phyloP scores from a whole-genome alignment of 257 asterid species.

The Capsicum baccatum region DNA sequence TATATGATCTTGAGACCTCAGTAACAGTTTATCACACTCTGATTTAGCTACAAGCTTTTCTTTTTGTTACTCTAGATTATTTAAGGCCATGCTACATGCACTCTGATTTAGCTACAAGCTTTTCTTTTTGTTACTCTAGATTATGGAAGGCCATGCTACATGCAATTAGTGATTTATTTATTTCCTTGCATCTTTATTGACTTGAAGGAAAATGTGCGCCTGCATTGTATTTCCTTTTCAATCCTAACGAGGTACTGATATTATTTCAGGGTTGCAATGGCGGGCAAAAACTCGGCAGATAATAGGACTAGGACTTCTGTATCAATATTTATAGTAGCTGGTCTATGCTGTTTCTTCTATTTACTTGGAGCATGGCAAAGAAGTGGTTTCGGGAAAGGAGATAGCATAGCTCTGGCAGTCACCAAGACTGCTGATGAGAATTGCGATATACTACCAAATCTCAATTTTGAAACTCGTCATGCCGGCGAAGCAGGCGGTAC shows the following conservation, averaged over 20 bases:
- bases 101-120: neutral
- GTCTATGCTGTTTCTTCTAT: slow-evolving; percentile 94
- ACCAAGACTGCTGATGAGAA: slow-evolving; percentile 66
- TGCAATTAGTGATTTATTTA: neutral
- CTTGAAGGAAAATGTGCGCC: neutral
- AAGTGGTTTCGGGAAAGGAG: slow-evolving; percentile 95
- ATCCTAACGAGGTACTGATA: slow-evolving; percentile 31
- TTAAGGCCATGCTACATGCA: neutral
- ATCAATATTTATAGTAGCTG: slow-evolving; percentile 81
- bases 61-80: neutral
- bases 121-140: neutral
- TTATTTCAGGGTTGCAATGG: slow-evolving; percentile 73
- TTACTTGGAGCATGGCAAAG: slow-evolving; percentile 97
- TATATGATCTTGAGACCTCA: neutral
- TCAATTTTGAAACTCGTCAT: slow-evolving; percentile 86
- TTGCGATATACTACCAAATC: slow-evolving; percentile 73
- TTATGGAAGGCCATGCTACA: neutral
- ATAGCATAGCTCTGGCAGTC: slow-evolving; percentile 81
- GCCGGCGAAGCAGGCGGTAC: slow-evolving; percentile 69
- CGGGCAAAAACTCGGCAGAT: slow-evolving; percentile 73
- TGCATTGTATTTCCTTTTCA: slow-evolving; percentile 4
- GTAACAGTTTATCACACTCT: neutral
- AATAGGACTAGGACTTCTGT: slow-evolving; percentile 80
- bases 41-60: neutral
- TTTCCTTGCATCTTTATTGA: neutral